These are phyloP conservation scores for Rhazya stricta DNA, from an alignment of 257 asterid genomes.

Conservation along the genomic window DNA sequence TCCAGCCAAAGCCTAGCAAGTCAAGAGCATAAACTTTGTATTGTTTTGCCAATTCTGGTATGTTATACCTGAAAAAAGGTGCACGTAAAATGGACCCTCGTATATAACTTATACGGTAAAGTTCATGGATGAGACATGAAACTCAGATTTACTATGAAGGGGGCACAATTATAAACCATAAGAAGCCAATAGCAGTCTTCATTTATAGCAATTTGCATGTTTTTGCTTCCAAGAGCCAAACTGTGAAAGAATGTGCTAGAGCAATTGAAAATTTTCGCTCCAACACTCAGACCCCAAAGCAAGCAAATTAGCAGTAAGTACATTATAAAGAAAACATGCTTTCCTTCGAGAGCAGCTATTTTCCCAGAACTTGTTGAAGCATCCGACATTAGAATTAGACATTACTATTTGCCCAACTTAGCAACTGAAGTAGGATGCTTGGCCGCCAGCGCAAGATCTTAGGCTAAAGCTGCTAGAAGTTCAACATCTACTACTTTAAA, in stretches of 20 bases:
- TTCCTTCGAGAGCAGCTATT: neutral
- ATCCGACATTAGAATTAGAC: neutral
- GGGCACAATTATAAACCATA: neutral
- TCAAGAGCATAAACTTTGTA: conserved; percentile 89
- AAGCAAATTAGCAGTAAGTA: neutral
- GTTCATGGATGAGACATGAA: too few relatives aligned
- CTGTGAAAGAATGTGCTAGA: neutral
- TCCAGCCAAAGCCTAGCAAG: conserved; percentile 95
- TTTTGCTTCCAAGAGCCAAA: neutral
- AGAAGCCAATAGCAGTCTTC: neutral
- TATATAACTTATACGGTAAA: neutral
- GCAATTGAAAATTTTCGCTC: neutral
- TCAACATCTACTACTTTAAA: neutral
- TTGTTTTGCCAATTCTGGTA: conserved; percentile 78
- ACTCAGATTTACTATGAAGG: neutral
- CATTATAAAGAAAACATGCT: neutral
- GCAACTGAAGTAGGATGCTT: neutral
- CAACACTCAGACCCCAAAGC: neutral
- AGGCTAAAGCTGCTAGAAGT: neutral
- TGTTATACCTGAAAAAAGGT: conserved; percentile 55
- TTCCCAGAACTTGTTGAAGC: neutral
- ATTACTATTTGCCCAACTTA: neutral
- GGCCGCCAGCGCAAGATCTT: neutral
- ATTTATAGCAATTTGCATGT: neutral
- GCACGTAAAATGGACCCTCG: conserved; percentile 5